These are phyloP conservation scores for Haematococcus sp. DNA, from an alignment of 139 green algal genomes.

Conservation along the genomic window DNA sequence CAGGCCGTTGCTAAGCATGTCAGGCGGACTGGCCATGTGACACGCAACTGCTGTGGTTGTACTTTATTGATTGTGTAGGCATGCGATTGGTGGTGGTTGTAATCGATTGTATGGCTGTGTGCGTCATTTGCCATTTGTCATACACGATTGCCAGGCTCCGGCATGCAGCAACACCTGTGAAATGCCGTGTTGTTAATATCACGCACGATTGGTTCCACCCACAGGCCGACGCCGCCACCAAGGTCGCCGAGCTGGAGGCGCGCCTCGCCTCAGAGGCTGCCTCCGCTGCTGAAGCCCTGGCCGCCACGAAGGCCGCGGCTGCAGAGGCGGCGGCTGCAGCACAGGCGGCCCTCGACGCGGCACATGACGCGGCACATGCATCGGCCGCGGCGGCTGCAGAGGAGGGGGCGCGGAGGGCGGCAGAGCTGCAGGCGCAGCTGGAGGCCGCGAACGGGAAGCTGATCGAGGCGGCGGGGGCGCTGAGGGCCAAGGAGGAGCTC, in stretches of 20 bases:
- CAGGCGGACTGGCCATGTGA: too few relatives aligned
- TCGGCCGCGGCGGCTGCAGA: neutral
- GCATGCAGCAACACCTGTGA: too few relatives aligned
- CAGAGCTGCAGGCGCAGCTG: slow-evolving; percentile 29
- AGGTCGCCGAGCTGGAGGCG: neutral
- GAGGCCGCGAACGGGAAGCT: slow-evolving; percentile 60
- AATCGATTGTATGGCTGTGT: too few relatives aligned
- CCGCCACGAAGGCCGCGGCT: neutral
- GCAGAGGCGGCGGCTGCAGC: slow-evolving; percentile 1
- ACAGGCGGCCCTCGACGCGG: slow-evolving; percentile 6
- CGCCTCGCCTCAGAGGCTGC: slow-evolving; percentile 7
- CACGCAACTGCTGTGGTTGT: too few relatives aligned
- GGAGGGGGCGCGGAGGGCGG: neutral
- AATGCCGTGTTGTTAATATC: too few relatives aligned
- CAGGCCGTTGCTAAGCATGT: too few relatives aligned
- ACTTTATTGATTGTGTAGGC: too few relatives aligned
- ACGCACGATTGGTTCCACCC: too few relatives aligned
- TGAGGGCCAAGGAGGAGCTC: slow-evolving; percentile 79
- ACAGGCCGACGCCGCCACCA: slow-evolving; percentile 1
- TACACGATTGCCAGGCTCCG: too few relatives aligned
- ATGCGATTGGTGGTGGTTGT: too few relatives aligned
- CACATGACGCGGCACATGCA: slow-evolving; percentile 4
- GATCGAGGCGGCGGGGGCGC: slow-evolving; percentile 53
- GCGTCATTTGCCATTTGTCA: too few relatives aligned
- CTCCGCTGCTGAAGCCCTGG: slow-evolving; percentile 13